Evolutionary conservation across 805 yeast species (phyloP).

Genomic region (Cyberlindnera lachancei): DNA sequence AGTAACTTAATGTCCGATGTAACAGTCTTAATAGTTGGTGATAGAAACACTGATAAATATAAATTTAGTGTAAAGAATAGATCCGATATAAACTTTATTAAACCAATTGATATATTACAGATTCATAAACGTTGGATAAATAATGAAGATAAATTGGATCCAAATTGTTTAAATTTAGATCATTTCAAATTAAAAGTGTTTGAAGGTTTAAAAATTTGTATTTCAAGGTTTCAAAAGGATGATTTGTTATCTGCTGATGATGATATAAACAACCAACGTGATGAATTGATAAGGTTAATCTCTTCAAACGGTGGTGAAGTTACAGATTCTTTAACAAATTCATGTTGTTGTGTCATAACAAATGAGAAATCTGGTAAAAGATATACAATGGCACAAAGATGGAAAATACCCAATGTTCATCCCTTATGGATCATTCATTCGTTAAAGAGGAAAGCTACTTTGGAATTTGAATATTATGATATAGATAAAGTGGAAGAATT

Average conservation of each 20-base stretch:
- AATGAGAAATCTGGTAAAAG: constrained; percentile 44
- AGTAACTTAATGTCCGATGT: constrained; percentile 57
- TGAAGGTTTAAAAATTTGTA: constrained; percentile 30
- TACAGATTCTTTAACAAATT: constrained; percentile 41
- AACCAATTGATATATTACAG: constrained; percentile 35
- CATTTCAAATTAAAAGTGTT: constrained; percentile 34
- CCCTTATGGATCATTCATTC: constrained; percentile 37
- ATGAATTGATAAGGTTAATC: constrained; percentile 29
- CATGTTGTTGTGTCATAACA: constrained; percentile 39
- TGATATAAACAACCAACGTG: too few relatives aligned
- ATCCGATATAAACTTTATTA: constrained; percentile 50
- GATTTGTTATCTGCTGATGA: constrained; percentile 18
- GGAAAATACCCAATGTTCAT: constrained; percentile 33
- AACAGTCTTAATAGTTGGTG: constrained; percentile 52
- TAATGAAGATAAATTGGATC: constrained; percentile 34
- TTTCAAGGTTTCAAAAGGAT: constrained; percentile 27
- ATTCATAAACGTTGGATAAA: constrained; percentile 45
- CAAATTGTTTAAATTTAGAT: constrained; percentile 18
- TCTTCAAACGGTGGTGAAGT: constrained; percentile 41
- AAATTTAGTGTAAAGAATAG: constrained; percentile 42
- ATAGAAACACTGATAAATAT: constrained; percentile 47
- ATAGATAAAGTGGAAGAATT: constrained; percentile 15
- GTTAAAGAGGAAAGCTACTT: constrained; percentile 29
- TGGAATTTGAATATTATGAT: constrained; percentile 25
- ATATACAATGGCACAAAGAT: constrained; percentile 36